Base-by-base conservation (phyloP, 2,329 filamentous ascomycete genomes). In the Arthrocladium fulminans region DNA sequence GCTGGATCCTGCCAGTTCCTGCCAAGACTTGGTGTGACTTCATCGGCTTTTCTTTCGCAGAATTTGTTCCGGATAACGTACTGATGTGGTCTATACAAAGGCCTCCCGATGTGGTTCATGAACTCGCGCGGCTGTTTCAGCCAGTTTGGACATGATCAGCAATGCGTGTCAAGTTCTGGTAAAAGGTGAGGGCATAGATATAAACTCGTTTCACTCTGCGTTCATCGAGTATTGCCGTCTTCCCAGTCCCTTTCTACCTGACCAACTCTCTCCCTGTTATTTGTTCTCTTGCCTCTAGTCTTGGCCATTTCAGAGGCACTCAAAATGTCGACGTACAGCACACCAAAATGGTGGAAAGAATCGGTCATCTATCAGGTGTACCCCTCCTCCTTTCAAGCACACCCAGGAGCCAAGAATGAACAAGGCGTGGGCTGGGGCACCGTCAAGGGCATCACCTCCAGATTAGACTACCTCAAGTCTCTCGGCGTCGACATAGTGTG, bases 401-500 rank as follows among this genome's bases (percentile, higher is more conserved):
- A 48, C 34, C 37, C 37, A 12, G 45, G 45, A 8, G 23, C 37
- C 37, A 73, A 73, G 47, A 74, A 77, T 52, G 66, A 62, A 23
- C 68, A 69, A 51, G 56, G 65, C 45, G 65, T 69, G 52, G 81
- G 82, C 32, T 76, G 79, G 67, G 81, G 81, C 2, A 80, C 84
- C 57, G 73, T 85, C 27, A 74, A 73, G 1, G 81, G 81, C 10
- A 77, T 85, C 45, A 77, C 80, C 10, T 77, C 76, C 8, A 74
- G 82, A 59, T 64, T 85, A 1, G 79, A 83, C 60, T 81, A 85
- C 58, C 69, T 85, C 42, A 70, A 76, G 45, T 68, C 76, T 2
- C 68, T 84, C 0, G 82, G 81, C 1, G 69, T 79, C 1, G 76
- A 81, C 53, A 73, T 79, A n/a, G 68, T 82, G 17, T 82, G 79